These are phyloP conservation scores for Neofusicoccum kwambonambiense DNA, from an alignment of 2,329 filamentous ascomycete genomes.

Conservation along the genomic window DNA sequence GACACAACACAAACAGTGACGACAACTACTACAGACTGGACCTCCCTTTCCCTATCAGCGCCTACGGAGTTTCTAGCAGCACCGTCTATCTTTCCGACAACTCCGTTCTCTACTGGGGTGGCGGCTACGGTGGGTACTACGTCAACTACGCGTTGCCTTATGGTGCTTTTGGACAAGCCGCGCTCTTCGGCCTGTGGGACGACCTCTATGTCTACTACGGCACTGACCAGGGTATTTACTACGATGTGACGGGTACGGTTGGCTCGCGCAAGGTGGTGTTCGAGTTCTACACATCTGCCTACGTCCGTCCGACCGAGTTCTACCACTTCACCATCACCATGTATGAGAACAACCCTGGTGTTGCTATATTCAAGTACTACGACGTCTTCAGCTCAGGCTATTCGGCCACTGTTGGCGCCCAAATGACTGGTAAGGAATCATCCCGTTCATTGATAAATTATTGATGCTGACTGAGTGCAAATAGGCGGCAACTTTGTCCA, in stretches of 20 bases:
- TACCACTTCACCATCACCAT: not conserved
- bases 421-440: not conserved
- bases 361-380: not conserved
- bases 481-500: not conserved
- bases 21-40: not conserved
- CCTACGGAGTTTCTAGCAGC: not conserved
- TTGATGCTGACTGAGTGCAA: too few relatives aligned
- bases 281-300: not conserved
- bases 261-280: not conserved
- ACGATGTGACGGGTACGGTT: not conserved
- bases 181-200: not conserved
- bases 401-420: not conserved
- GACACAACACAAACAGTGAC: not conserved
- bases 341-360: not conserved
- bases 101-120: not conserved
- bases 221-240: not conserved
- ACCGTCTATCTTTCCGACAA: not conserved
- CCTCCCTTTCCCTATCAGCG: not conserved
- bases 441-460: too few relatives aligned
- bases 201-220: not conserved
- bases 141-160: not conserved
- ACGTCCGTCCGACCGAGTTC: not conserved
- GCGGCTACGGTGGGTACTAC: not conserved
- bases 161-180: not conserved
- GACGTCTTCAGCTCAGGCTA: not conserved